Conservation (phyloP, 2,329 filamentous ascomycete genomes). For the Ceratocystis colombiana region DNA sequence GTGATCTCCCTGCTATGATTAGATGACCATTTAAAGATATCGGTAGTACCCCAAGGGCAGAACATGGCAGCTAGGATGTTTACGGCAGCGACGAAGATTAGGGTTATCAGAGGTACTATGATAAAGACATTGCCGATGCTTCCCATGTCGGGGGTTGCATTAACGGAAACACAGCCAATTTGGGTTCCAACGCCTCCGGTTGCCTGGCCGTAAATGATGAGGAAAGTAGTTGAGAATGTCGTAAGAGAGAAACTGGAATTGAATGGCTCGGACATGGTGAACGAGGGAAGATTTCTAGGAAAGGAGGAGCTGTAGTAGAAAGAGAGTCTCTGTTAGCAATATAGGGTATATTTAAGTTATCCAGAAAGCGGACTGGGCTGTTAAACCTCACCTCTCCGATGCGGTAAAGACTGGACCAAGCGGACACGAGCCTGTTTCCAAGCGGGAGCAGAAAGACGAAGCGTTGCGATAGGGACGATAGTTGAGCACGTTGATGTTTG, state of each 20-base stretch:
- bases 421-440: constrained; percentile 58
- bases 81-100: constrained; percentile 70
- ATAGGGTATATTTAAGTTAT: background rate
- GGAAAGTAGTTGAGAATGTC: constrained; percentile 63
- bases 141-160: constrained; percentile 75
- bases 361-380: background rate
- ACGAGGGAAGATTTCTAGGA: constrained; percentile 51
- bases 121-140: constrained; percentile 56
- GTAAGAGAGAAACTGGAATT: constrained; percentile 76
- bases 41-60: constrained; percentile 85
- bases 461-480: constrained; percentile 56
- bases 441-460: constrained; percentile 56
- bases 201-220: constrained; percentile 63
- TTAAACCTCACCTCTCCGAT: constrained; percentile 33
- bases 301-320: constrained; percentile 31
- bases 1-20: constrained; percentile 84
- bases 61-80: constrained; percentile 76
- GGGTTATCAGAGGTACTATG: constrained; percentile 66
- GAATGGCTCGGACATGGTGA: constrained; percentile 65
- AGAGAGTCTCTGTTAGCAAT: background rate
- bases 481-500: constrained; percentile 61
- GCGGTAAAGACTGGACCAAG: constrained; percentile 59
- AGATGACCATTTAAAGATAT: constrained; percentile 92
- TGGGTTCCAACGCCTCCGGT: constrained; percentile 41
- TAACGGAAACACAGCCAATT: constrained; percentile 72